Conservation (phyloP, 1,139 yeast species). For the Pichia sp. region DNA sequence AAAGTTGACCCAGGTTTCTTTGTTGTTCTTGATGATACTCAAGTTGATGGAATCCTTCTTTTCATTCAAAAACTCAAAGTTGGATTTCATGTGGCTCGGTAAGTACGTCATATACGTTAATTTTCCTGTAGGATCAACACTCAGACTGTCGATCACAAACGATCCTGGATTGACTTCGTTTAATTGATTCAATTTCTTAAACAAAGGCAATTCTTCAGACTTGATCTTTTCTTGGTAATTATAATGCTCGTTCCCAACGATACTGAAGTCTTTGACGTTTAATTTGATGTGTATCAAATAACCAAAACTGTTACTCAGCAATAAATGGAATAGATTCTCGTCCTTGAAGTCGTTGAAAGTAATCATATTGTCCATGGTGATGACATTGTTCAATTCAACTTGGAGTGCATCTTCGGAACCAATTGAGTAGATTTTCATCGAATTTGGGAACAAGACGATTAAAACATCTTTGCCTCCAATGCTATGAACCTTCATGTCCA, state of each 20-base stretch:
- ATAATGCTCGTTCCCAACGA: neutral
- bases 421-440: neutral
- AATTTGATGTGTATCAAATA: constrained; percentile 15
- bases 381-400: neutral
- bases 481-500: neutral
- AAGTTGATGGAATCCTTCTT: constrained; percentile 22
- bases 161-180: constrained; percentile 11
- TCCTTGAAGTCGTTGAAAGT: constrained; percentile 11
- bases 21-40: constrained; percentile 1
- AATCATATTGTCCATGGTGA: constrained; percentile 19
- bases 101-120: constrained; percentile 23
- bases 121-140: constrained; percentile 20
- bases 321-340: constrained; percentile 7
- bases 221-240: constrained; percentile 23
- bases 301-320: constrained; percentile 21
- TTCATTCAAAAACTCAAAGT: constrained; percentile 16
- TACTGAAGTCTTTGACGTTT: neutral
- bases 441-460: neutral
- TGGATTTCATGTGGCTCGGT: constrained; percentile 16
- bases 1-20: neutral
- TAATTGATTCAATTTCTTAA: constrained; percentile 22
- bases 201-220: constrained; percentile 19
- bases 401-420: neutral
- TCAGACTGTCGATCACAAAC: constrained; percentile 19
- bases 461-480: neutral